Conservation (phyloP, 768 basidiomycete species). For the Leccinum variicolor region DNA sequence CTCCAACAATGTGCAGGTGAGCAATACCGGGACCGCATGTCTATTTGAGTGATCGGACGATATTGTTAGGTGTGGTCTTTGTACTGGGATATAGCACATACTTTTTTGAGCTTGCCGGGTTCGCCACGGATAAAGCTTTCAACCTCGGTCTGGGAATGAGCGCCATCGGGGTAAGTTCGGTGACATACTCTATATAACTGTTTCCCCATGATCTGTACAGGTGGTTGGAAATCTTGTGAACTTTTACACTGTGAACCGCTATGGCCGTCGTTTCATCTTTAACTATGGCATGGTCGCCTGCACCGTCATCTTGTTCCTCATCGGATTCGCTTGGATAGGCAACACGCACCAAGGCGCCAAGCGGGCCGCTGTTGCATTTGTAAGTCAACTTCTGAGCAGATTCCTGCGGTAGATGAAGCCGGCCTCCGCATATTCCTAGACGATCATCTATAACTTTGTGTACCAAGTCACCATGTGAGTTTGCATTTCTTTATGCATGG, state of each 20-base stretch:
- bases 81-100: constrained; percentile 30
- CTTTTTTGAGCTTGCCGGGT: constrained; percentile 37
- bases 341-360: constrained; percentile 11
- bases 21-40: background rate
- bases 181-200: background rate
- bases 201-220: constrained; percentile 3
- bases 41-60: background rate
- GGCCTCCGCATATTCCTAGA: constrained; percentile 4
- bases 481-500: background rate
- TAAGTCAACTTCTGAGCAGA: background rate
- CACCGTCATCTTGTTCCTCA: constrained; percentile 22
- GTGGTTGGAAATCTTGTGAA: constrained; percentile 20
- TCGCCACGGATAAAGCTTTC: constrained; percentile 27
- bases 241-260: background rate
- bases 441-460: constrained; percentile 30
- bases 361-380: constrained; percentile 23
- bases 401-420: background rate
- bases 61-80: constrained; percentile 23
- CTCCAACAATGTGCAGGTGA: constrained; percentile 26
- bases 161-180: constrained; percentile 21
- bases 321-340: constrained; percentile 28
- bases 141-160: constrained; percentile 29
- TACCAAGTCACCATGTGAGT: constrained; percentile 27
- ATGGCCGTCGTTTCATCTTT: background rate
- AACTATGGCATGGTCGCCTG: constrained; percentile 16